phyloP scores from a whole-genome alignment of 768 basidiomycete genomes.

The Sistotremastrum niveocremeum region DNA sequence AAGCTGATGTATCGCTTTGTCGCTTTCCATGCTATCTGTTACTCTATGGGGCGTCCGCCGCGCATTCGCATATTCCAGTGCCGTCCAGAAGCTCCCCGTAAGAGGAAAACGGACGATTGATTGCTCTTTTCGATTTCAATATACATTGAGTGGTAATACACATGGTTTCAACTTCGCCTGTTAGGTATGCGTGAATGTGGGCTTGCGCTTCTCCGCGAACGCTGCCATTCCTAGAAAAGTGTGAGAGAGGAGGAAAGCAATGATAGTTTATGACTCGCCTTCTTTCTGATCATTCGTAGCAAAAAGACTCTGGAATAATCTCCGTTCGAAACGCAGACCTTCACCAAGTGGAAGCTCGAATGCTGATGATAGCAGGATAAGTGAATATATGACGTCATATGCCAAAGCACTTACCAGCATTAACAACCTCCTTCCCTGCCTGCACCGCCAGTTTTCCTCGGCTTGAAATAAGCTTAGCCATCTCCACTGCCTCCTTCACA shows the following conservation, averaged over 20 bases:
- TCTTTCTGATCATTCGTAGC: constrained; percentile 94
- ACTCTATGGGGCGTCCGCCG: no score
- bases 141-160: no score
- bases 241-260: constrained; percentile 1
- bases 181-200: constrained; percentile 60
- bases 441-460: constrained; percentile 76
- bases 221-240: constrained; percentile 69
- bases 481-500: constrained; percentile 71
- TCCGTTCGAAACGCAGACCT: constrained; percentile 76
- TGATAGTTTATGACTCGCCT: constrained; percentile 34
- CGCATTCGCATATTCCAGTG: no score
- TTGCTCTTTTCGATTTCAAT: no score
- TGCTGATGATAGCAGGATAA: constrained; percentile 26
- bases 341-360: constrained; percentile 71
- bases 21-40: no score
- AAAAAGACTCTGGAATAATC: constrained; percentile 84
- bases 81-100: no score
- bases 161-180: no score
- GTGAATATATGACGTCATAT: background rate
- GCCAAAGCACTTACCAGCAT: constrained; percentile 43
- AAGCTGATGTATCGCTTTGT: no score
- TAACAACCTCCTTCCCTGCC: constrained; percentile 89
- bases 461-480: constrained; percentile 66
- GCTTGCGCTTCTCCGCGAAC: constrained; percentile 86
- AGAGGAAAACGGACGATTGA: no score